Percentiles rank a stretch among this genome's conserved stretches.
These are phyloP conservation scores for Incumbomyces delicatus DNA, from an alignment of 2,329 filamentous ascomycete species.

Conservation along the genomic window DNA sequence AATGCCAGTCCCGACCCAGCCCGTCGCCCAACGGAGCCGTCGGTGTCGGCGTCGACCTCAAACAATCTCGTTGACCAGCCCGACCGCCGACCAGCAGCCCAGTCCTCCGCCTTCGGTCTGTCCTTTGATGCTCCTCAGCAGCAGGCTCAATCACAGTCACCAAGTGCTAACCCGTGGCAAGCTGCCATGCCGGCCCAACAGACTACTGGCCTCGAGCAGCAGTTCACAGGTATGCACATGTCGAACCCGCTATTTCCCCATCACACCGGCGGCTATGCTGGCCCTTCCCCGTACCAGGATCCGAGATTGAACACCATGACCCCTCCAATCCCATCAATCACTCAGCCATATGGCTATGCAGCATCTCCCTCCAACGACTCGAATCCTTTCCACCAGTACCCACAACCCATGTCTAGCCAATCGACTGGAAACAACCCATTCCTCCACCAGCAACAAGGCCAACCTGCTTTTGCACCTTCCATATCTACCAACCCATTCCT, in stretches of 20 bases:
- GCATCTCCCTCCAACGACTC: constrained; percentile 20
- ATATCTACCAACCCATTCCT: constrained; percentile 16
- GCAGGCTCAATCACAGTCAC: constrained; percentile 1
- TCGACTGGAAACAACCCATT: constrained; percentile 20
- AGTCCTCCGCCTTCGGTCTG: constrained; percentile 12
- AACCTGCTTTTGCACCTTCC: constrained; percentile 9
- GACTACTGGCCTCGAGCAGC: constrained; percentile 49
- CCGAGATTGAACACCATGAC: constrained; percentile 33
- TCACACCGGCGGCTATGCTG: constrained; percentile 54
- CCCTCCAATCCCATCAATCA: constrained; percentile 26
- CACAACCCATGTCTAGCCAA: constrained; percentile 12
- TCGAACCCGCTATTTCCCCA: constrained; percentile 64
- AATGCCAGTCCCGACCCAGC: constrained; percentile 14
- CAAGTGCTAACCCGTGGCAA: constrained; percentile 22
- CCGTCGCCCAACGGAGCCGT: constrained; percentile 13
- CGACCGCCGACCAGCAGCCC: constrained; percentile 5
- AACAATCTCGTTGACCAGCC: constrained; percentile 59
- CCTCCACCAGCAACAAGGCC: constrained; percentile 11
- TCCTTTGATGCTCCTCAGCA: constrained; percentile 21
- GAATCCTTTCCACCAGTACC: constrained; percentile 36
- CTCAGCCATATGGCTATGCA: constrained; percentile 23
- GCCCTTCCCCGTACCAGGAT: constrained; percentile 23
- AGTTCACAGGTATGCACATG: constrained; percentile 67
- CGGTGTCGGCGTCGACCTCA: constrained; percentile 31
- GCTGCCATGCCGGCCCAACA: constrained; percentile 25